Evolutionary conservation across 2,329 filamentous ascomycete genomes (phyloP).

Genomic region (Didymella exigua): DNA sequence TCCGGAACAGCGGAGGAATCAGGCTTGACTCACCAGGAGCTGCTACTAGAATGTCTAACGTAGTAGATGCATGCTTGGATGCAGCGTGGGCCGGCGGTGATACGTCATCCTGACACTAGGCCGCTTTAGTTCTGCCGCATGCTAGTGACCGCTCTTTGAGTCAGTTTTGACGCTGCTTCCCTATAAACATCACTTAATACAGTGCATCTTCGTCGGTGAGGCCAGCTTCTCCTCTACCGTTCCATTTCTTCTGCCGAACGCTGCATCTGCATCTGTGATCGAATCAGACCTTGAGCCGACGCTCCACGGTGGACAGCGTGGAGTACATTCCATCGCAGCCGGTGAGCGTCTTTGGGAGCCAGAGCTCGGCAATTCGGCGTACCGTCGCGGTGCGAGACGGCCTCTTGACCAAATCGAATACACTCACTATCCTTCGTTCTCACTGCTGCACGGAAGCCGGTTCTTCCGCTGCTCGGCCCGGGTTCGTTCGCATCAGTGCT

Average conservation of each 20-base stretch:
- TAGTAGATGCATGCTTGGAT: constrained; percentile 10
- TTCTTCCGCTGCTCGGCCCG: constrained; percentile 10
- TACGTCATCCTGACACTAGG: constrained; percentile 24
- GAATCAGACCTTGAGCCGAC: constrained; percentile 7
- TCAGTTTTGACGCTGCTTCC: constrained; percentile 21
- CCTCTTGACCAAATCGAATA: not conserved
- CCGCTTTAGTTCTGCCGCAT: constrained; percentile 3
- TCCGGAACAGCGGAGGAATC: not conserved
- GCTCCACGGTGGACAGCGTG: constrained; percentile 1
- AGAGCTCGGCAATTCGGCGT: constrained; percentile 14
- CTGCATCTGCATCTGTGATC: constrained; percentile 9
- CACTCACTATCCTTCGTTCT: not conserved
- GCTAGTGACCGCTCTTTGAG: constrained; percentile 39
- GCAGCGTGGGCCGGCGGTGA: constrained; percentile 8
- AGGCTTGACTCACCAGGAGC: constrained; percentile 10
- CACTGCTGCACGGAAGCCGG: not conserved
- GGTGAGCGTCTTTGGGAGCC: constrained; percentile 14
- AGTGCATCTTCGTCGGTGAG: constrained; percentile 37
- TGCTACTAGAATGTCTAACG: constrained; percentile 5
- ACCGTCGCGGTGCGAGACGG: constrained; percentile 2
- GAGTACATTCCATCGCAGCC: constrained; percentile 1
- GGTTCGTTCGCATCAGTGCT: not conserved
- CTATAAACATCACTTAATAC: constrained; percentile 11
- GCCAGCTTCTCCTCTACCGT: constrained; percentile 26
- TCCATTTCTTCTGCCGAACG: not conserved